Conservation (phyloP, 306 rosid genomes). For the Gynostemma pentaphyllum region DNA sequence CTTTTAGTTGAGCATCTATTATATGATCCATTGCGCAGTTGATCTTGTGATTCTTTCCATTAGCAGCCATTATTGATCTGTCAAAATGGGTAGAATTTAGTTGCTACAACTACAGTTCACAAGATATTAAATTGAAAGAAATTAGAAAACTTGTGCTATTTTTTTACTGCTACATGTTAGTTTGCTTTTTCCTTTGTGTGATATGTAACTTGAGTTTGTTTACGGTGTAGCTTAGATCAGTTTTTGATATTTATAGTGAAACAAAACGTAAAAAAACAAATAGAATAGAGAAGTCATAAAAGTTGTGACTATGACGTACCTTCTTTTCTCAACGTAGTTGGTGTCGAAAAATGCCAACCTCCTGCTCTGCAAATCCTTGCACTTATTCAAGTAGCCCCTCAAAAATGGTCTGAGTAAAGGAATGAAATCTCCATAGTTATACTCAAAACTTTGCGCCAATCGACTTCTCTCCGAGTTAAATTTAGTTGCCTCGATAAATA, state of each 20-base stretch:
- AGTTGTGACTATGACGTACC: conserved; percentile 21
- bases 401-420: conserved; percentile 70
- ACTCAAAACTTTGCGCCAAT: conserved; percentile 79
- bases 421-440: conserved; percentile 83
- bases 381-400: conserved; percentile 58
- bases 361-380: conserved; percentile 63
- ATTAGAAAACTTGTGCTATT: too few species aligned
- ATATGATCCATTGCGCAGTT: conserved; percentile 81
- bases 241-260: neutral
- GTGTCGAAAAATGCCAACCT: conserved; percentile 63
- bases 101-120: neutral
- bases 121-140: too few species aligned
- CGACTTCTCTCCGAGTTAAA: conserved; percentile 74
- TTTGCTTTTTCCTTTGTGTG: too few species aligned
- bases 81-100: neutral
- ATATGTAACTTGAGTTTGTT: too few species aligned
- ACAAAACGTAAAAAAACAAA: too few species aligned
- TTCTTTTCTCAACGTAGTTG: conserved; percentile 42
- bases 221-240: too few species aligned
- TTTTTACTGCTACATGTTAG: too few species aligned
- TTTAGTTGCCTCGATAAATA: conserved; percentile 60
- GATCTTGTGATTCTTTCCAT: conserved; percentile 53
- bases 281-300: neutral
- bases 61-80: conserved; percentile 56
- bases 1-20: conserved; percentile 62